Evolutionary conservation across 2,329 filamentous ascomycete genomes (phyloP), one percentile per base, ranked within the genome.

Genomic region (Calonectria leucothoes): DNA sequence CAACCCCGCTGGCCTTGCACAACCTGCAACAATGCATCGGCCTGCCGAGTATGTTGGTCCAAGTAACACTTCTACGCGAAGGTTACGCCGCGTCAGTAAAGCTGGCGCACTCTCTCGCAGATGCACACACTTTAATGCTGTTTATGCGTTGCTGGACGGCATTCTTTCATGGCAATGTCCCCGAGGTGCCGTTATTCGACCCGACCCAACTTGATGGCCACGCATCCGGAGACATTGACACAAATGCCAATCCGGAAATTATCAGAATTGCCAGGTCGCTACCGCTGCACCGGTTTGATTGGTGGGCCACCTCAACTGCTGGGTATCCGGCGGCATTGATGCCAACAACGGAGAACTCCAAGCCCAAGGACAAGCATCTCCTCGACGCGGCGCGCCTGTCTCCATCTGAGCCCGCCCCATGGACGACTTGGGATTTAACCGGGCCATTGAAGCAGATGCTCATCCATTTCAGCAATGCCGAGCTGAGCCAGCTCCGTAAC

Each of bases 81-180:
- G 59, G 59, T 15, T 64, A 64, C n/a, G 11, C 59, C 39, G 29
- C 48, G 11, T 64, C 59, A 15, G 29, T 64, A 33, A 64, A 64
- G n/a, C 27, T 64, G 29, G 59, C 59, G 10, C 59, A 64, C n/a
- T 25, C 39, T 29, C 59, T 64, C 14, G 59, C 59, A 4, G 59
- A 64, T 33, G 59, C 59, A 12, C 59, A 64, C 39, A 45, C 59
- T 11, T 20, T 64, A 2, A 37, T 64, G 25, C 27, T 42, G 29
- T 64, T 64, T 17, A 64, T 64, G 59, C 59, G 39, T 8, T 48
- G 59, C 59, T 64, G 59, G 59, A 64, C 39, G 7, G 59, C 37
- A 33, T 31, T 29, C 59, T 64, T 45, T 14, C 25, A 48, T 20
- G 17, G 17, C 12, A 23, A 33, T 48, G 39, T 48, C 39, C 35